Evolutionary conservation across 192 early-diverging fungal genomes (phyloP).

Genomic region (Coemansia sp.): DNA sequence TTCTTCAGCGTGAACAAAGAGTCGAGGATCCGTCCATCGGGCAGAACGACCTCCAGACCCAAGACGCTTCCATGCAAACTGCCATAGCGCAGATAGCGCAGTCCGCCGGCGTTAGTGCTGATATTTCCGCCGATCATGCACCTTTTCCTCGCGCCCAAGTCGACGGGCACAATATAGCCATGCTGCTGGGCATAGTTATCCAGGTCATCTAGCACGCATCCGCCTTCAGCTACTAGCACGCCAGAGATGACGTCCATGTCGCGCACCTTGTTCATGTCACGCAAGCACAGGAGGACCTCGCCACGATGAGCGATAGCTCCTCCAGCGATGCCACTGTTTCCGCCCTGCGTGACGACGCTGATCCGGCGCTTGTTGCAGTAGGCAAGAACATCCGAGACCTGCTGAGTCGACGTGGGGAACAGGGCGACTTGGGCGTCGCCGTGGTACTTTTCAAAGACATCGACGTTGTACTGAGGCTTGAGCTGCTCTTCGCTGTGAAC

Average conservation of each 20-base stretch:
- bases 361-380: constrained; percentile 85
- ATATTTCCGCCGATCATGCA: constrained; percentile 99
- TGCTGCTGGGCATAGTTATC: constrained; percentile 81
- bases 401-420: constrained; percentile 79
- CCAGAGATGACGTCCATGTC: constrained; percentile 77
- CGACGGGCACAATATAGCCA: constrained; percentile 93
- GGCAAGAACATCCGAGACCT: constrained; percentile 81
- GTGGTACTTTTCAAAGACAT: constrained; percentile 92
- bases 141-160: constrained; percentile 81
- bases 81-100: constrained; percentile 94
- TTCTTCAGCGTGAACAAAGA: constrained; percentile 88
- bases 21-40: constrained; percentile 89
- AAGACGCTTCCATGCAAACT: constrained; percentile 94
- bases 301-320: constrained; percentile 91
- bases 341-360: constrained; percentile 95
- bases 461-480: constrained; percentile 59
- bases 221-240: constrained; percentile 86
- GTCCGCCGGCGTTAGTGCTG: constrained; percentile 95
- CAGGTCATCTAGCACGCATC: constrained; percentile 86
- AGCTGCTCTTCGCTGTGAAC: constrained; percentile 17
- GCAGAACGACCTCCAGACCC: constrained; percentile 90
- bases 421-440: constrained; percentile 79
- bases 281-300: constrained; percentile 82
- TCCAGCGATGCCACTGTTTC: constrained; percentile 95
- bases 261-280: constrained; percentile 79